Percentiles rank a stretch among this genome's conserved stretches.
These are phyloP conservation scores for Bimuria novae-zelandiae DNA, from an alignment of 2,329 filamentous ascomycete species.

Conservation along the genomic window DNA sequence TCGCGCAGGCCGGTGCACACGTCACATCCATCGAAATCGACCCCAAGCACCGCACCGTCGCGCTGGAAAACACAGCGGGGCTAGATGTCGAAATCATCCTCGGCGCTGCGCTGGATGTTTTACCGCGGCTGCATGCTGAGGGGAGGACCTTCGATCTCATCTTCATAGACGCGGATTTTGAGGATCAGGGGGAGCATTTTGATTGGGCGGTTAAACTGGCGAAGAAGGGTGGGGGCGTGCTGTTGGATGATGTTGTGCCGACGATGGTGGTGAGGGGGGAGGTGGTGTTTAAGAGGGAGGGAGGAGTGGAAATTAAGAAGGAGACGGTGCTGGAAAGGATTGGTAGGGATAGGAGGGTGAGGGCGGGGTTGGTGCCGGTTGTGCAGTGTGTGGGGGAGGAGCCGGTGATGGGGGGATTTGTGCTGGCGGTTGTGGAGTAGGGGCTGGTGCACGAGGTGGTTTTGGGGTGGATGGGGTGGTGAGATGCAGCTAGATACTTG, in stretches of 20 bases:
- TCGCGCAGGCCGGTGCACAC: conserved; percentile 46
- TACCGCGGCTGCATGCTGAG: conserved; percentile 46
- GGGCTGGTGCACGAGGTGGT: too few relatives aligned
- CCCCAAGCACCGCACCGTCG: conserved; percentile 50
- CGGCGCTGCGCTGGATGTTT: conserved; percentile 48
- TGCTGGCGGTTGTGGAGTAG: conserved; percentile 39
- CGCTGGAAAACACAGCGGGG: conserved; percentile 50
- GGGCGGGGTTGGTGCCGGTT: conserved; percentile 46
- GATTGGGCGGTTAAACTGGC: conserved; percentile 49
- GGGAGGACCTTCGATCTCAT: conserved; percentile 52
- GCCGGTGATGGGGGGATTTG: conserved; percentile 45
- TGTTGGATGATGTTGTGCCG: conserved; percentile 54
- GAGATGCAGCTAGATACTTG: too few relatives aligned
- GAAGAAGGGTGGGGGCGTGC: conserved; percentile 43
- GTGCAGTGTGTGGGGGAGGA: conserved; percentile 29
- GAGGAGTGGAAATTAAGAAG: conserved; percentile 20
- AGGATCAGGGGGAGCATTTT: conserved; percentile 52
- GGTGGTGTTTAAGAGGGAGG: conserved; percentile 1
- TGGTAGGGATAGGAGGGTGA: conserved; percentile 44
- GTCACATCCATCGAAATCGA: conserved; percentile 57
- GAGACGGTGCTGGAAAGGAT: conserved; percentile 41
- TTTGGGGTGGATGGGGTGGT: too few relatives aligned
- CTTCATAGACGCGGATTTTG: conserved; percentile 56
- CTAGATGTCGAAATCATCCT: conserved; percentile 51
- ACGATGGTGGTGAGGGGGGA: conserved; percentile 34